A percentile compares a stretch with the other conserved stretches of the same genome.
phyloP scores from a whole-genome alignment of 176 grass and related monocot genomes.

The Rhynchospora pubera region DNA sequence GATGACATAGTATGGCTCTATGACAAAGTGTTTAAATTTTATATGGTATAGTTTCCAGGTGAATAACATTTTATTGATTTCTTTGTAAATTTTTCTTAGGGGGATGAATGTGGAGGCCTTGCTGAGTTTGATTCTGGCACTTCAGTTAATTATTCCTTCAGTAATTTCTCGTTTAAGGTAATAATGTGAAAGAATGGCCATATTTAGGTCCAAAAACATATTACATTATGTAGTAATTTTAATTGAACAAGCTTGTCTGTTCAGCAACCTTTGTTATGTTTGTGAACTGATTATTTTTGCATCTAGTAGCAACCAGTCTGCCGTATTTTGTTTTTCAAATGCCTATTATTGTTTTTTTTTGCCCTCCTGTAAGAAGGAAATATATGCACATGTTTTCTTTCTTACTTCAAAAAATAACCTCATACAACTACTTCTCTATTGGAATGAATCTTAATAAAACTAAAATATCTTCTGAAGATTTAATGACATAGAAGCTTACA shows the following conservation, averaged over 20 bases:
- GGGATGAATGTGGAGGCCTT: conserved; percentile 63
- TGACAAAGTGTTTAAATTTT: neutral
- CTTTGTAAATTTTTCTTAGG: conserved; percentile 41
- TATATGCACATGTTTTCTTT: neutral
- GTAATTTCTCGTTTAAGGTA: conserved; percentile 99
- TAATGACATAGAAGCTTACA: neutral
- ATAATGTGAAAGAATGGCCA: conserved; percentile 7
- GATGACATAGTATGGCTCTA: conserved; percentile 66
- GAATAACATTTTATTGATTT: conserved; percentile 2
- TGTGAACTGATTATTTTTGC: neutral
- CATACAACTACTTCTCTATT: neutral
- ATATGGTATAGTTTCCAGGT: neutral
- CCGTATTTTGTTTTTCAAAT: neutral
- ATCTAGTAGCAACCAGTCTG: neutral
- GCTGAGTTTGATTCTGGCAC: conserved; percentile 67
- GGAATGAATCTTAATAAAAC: neutral
- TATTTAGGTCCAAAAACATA: neutral
- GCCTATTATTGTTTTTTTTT: neutral
- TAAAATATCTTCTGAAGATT: neutral
- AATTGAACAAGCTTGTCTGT: neutral
- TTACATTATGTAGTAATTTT: neutral
- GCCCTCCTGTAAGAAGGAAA: neutral
- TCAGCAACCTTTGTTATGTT: neutral
- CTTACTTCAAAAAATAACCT: neutral
- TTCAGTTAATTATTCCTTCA: conserved; percentile 97